phyloP scores from a whole-genome alignment of 83 land plant genomes.

The Diphasiastrum complanatum region DNA sequence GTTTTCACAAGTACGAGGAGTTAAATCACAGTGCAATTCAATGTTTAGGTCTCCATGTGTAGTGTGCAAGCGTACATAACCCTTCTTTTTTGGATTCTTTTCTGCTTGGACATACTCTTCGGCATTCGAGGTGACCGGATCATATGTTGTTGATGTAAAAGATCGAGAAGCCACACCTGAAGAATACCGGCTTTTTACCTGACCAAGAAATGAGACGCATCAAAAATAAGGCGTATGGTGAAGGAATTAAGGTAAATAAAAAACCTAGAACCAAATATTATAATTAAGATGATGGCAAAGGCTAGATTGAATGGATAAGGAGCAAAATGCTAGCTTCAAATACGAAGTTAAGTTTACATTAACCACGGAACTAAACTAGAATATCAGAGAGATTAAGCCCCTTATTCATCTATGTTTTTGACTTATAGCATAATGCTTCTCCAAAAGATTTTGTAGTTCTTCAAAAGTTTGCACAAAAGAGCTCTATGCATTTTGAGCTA shows the following conservation, averaged over 20 bases:
- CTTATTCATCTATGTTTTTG: too few species aligned
- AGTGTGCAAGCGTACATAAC: constrained; percentile 81
- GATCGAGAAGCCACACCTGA: constrained; percentile 92
- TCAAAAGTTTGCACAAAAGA: too few species aligned
- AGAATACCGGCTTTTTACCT: constrained; percentile 85
- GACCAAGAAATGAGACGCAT: not conserved
- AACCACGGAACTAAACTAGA: too few species aligned
- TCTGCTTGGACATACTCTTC: constrained; percentile 80
- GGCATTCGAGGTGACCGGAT: constrained; percentile 84
- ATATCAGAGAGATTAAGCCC: too few species aligned
- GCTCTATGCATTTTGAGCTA: too few species aligned
- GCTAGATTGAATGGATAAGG: too few species aligned
- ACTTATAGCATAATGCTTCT: too few species aligned
- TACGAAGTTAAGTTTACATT: too few species aligned
- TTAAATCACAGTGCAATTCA: constrained; percentile 88
- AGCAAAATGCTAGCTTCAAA: too few species aligned
- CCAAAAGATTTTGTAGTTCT: too few species aligned
- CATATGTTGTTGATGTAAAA: constrained; percentile 85
- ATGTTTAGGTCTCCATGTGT: constrained; percentile 91
- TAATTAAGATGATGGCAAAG: not conserved
- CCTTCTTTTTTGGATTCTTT: constrained; percentile 93
- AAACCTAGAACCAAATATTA: not conserved
- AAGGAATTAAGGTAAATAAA: not conserved
- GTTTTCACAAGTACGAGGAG: constrained; percentile 93
- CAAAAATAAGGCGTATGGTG: not conserved